Percentiles rank a stretch among this genome's conserved stretches.
Evolutionary conservation across 805 yeast genomes (phyloP).

Genomic region (Kodamaea kakaduensis): DNA sequence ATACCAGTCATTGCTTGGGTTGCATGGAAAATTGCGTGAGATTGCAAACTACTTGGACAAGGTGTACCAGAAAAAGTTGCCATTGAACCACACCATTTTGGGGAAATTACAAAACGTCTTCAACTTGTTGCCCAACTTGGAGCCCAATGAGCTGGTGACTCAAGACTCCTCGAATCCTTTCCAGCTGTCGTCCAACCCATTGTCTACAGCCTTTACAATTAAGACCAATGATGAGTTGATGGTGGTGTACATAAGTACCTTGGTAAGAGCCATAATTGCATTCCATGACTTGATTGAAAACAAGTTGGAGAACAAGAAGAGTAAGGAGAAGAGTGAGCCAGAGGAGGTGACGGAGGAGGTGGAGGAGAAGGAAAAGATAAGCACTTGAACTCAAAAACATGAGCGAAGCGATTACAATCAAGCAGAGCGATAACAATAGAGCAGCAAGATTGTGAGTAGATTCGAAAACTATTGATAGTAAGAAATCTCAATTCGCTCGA

Average conservation of each 20-base stretch:
- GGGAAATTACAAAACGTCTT: conserved; percentile 94
- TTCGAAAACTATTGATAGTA: too few species aligned
- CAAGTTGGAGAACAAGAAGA: conserved; percentile 70
- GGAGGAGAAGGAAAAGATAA: not conserved
- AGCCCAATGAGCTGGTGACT: conserved; percentile 16
- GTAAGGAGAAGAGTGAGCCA: conserved; percentile 23
- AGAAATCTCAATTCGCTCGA: too few species aligned
- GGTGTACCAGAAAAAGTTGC: conserved; percentile 67
- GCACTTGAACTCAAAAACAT: not conserved
- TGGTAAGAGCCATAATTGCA: conserved; percentile 92
- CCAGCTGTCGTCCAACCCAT: conserved; percentile 34
- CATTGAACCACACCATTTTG: conserved; percentile 83
- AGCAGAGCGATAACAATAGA: not conserved
- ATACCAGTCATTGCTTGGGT: conserved; percentile 80
- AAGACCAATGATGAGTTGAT: conserved; percentile 96
- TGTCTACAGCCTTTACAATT: conserved; percentile 78
- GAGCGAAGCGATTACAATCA: not conserved
- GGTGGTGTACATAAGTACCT: conserved; percentile 84
- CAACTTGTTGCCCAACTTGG: conserved; percentile 82
- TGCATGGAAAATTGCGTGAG: conserved; percentile 72
- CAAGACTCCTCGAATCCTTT: conserved; percentile 22
- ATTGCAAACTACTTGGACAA: conserved; percentile 75
- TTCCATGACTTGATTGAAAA: conserved; percentile 96
- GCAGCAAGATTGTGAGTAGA: not conserved
- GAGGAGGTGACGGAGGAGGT: conserved; percentile 2